These are phyloP conservation scores for Vararia minispora DNA, from an alignment of 768 basidiomycete genomes.

Conservation along the genomic window DNA sequence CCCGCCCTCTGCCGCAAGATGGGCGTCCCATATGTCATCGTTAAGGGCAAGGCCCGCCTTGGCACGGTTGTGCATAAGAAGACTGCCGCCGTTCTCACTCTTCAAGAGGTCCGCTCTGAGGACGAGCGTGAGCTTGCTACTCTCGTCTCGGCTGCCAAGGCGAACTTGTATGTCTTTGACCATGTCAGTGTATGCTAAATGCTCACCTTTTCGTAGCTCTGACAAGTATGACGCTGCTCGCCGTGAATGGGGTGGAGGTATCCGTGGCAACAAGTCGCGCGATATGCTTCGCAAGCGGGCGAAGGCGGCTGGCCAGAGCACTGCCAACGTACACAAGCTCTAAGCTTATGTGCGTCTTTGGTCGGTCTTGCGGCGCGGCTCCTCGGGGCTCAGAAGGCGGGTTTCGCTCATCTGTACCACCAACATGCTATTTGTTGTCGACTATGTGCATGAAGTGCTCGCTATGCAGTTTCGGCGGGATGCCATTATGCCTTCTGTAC, in stretches of 20 bases:
- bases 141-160: conserved; percentile 87
- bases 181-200: not conserved
- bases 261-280: conserved; percentile 90
- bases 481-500: too few relatives aligned
- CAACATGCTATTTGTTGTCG: too few relatives aligned
- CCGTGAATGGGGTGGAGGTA: conserved; percentile 91
- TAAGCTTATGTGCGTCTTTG: conserved; percentile 28
- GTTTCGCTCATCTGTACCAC: too few relatives aligned
- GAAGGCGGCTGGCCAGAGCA: conserved; percentile 72
- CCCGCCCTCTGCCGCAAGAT: conserved; percentile 99
- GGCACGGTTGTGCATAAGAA: conserved; percentile 99
- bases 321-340: conserved; percentile 52
- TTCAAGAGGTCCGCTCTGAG: conserved; percentile 93
- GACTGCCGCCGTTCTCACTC: conserved; percentile 82
- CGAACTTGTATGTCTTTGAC: conserved; percentile 73
- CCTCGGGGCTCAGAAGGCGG: too few relatives aligned
- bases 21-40: conserved; percentile 98
- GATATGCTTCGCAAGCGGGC: conserved; percentile 92
- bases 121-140: conserved; percentile 90
- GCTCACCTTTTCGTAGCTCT: conserved; percentile 34
- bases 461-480: too few relatives aligned
- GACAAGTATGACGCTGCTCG: conserved; percentile 92
- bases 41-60: conserved; percentile 96
- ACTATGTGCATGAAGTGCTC: too few relatives aligned
- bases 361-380: too few relatives aligned